Evolutionary conservation across 805 yeast genomes (phyloP), one percentile per base, ranked within the genome.

Genomic region (Hanseniaspora vineae): DNA sequence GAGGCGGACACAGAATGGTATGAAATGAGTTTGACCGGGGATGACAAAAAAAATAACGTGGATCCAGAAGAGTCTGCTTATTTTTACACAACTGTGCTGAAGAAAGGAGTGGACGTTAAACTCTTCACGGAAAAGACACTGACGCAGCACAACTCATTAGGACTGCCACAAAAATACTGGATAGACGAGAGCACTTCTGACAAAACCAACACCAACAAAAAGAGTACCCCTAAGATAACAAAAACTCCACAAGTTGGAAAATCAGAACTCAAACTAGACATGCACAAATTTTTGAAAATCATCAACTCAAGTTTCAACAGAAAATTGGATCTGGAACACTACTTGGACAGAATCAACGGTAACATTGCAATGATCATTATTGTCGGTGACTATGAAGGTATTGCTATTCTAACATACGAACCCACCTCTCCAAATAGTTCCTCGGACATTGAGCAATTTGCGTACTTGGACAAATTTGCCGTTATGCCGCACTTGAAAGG

Each of bases 311-410:
- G 96, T 2, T 92, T 92, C 57, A 79, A 81, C 4, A 77, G 79
- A 51, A 57, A 73, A 2, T 62, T 92, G n/a, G 78, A 86, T 55
- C 56, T 78, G 48, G 73, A 76, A 0, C 80, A 77, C 52, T 92
- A 89, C 58, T 64, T 87, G 20, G 50, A 67, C 2, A 68, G 98
- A 45, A 72, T 92, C 35, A 73, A 79, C 51, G 70, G 77, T 1
- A 69, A 70, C 1, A 69, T 90, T 3, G 89, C 96, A 0, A 82
- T 84, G 0, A 62, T 92, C 11, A 80, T 92, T 14, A 74, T 92
- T 13, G 86, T 90, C 2, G 97, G 97, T 0, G 92, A 90, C 58
- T 92, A 92, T 61, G 96, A 89, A 54, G 97, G 97, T 2, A 88
- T 86, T 15, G 97, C 97, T 0, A 82, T 92, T 14, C 74, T 90